A percentile compares a stretch with the other conserved stretches of the same genome.
Evolutionary conservation across 306 rosid species (phyloP).

Genomic region (Prunus mume): DNA sequence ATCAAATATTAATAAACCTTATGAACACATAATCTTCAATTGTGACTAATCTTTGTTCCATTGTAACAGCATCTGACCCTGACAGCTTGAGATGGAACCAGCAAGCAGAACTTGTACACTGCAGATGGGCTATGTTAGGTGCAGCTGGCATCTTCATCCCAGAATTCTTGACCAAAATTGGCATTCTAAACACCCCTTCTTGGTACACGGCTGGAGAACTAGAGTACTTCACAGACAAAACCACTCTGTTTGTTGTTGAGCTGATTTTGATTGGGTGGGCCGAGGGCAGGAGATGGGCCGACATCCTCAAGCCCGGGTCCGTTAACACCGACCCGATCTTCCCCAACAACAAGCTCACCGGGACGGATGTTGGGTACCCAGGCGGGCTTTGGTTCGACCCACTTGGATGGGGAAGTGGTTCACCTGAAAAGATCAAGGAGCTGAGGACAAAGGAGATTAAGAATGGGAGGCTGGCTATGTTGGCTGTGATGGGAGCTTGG

Average conservation of each 20-base stretch:
- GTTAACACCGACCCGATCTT: constrained; percentile 76
- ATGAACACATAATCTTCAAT: too few relatives aligned
- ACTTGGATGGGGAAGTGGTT: constrained; percentile 70
- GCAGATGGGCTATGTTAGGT: constrained; percentile 82
- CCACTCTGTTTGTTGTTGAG: constrained; percentile 63
- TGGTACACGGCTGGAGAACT: constrained; percentile 72
- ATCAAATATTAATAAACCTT: background rate
- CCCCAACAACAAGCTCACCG: constrained; percentile 83
- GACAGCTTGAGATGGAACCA: constrained; percentile 65
- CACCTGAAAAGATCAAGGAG: constrained; percentile 68
- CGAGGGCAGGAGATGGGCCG: constrained; percentile 76
- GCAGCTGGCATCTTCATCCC: constrained; percentile 83
- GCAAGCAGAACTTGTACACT: constrained; percentile 68
- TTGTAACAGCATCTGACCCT: constrained; percentile 61
- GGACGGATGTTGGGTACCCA: constrained; percentile 71
- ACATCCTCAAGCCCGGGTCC: constrained; percentile 62
- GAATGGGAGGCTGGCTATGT: constrained; percentile 73
- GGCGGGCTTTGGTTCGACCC: constrained; percentile 82
- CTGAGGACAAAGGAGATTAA: constrained; percentile 76
- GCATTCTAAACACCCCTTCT: constrained; percentile 63
- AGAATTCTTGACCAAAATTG: constrained; percentile 67
- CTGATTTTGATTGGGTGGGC: constrained; percentile 73
- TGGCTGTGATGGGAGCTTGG: constrained; percentile 85
- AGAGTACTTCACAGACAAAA: constrained; percentile 73
- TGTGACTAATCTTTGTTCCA: background rate